Conservation (phyloP, 2,329 filamentous ascomycete species). For the Neonectria sp. region DNA sequence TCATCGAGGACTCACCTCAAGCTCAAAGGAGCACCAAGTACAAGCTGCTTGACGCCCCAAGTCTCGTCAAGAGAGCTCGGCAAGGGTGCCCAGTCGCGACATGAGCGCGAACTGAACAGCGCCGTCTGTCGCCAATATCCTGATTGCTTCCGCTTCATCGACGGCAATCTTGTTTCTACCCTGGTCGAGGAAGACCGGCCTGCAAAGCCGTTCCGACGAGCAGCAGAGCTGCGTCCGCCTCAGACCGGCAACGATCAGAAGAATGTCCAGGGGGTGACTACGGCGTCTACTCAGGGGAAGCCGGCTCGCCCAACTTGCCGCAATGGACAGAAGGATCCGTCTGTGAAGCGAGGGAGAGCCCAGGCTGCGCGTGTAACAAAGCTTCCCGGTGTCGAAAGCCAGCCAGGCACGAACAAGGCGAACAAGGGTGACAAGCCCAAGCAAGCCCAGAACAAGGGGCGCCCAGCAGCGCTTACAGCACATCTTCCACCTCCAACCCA, state of each 20-base stretch:
- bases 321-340: neutral
- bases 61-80: neutral
- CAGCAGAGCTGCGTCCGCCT: slow-evolving; percentile 1
- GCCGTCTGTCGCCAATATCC: slow-evolving; percentile 23
- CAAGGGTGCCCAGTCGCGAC: slow-evolving; percentile 2
- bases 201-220: neutral
- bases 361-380: neutral
- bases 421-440: neutral
- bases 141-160: neutral
- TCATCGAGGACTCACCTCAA: neutral
- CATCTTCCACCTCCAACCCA: slow-evolving; percentile 8
- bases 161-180: slow-evolving; percentile 20
- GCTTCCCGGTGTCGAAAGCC: neutral
- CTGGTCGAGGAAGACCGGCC: slow-evolving; percentile 31
- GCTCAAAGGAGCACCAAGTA: neutral
- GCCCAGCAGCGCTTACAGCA: slow-evolving; percentile 2
- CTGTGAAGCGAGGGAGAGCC: neutral
- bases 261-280: neutral
- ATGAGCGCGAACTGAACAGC: slow-evolving; percentile 9
- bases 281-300: neutral
- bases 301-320: neutral
- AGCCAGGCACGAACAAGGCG: neutral
- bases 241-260: neutral
- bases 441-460: neutral
- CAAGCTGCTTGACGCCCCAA: neutral